phyloP scores from a whole-genome alignment of 2,329 filamentous ascomycete genomes.

The Calonectria henricotiae region DNA sequence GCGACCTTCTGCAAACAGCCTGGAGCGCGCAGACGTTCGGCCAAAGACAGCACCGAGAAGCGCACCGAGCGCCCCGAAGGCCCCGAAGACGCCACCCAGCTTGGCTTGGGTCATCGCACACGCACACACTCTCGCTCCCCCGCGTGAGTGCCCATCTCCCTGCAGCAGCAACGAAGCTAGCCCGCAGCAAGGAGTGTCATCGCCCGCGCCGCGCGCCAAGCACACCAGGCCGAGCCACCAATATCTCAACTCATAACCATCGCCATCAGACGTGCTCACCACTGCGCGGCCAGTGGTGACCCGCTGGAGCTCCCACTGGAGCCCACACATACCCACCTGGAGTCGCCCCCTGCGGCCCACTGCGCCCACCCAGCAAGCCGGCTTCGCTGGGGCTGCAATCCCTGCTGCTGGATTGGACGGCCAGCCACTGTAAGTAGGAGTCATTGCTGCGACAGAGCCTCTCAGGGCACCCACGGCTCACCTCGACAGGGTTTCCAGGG shows the following conservation, averaged over 20 bases:
- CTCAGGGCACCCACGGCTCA: conserved; percentile 26
- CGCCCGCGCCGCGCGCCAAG: conserved; percentile 19
- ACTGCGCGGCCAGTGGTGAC: conserved; percentile 32
- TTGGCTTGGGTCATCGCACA: conserved; percentile 20
- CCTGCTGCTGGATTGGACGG: conserved; percentile 46
- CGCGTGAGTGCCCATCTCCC: conserved; percentile 21
- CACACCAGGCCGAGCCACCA: conserved; percentile 18
- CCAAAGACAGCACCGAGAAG: conserved; percentile 38
- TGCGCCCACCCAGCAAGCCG: conserved; percentile 47
- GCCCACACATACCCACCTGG: conserved; percentile 35
- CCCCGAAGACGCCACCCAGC: conserved; percentile 35
- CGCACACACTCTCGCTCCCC: neutral
- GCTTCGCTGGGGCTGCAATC: conserved; percentile 46
- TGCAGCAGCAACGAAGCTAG: conserved; percentile 18
- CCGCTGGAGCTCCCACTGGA: conserved; percentile 41
- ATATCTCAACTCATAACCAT: conserved; percentile 25
- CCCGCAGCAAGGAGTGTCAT: conserved; percentile 15
- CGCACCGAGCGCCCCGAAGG: conserved; percentile 38
- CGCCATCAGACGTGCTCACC: conserved; percentile 25
- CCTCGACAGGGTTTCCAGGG: conserved; percentile 32
- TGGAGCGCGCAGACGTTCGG: conserved; percentile 28
- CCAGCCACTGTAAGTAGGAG: conserved; percentile 42
- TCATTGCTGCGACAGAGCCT: conserved; percentile 29
- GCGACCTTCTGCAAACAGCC: conserved; percentile 33
- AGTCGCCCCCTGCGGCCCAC: conserved; percentile 50